Base-by-base conservation (phyloP, 768 basidiomycete species). In the Sarcodon aspratus region DNA sequence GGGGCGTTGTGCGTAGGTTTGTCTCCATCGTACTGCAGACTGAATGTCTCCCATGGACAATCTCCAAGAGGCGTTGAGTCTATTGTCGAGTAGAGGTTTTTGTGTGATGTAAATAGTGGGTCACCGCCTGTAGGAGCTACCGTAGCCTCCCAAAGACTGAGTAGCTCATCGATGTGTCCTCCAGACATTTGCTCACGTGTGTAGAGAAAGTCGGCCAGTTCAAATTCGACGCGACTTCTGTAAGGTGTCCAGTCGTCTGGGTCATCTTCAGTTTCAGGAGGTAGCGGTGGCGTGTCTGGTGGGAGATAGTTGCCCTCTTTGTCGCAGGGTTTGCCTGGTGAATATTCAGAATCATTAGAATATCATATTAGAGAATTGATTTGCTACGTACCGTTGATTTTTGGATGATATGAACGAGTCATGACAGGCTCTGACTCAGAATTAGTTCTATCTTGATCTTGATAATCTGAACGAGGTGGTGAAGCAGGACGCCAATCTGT, bases 1-100 rank as follows among this genome's bases (percentile, higher is more conserved):
- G 61, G 59, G 9, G 56, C 34, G 1, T 54, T 45, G 0, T 51
- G 52, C 2, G 52, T 45, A 9, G 51, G 49, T 3, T 31, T 18
- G 0, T 35, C 44, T 1, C 60, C 61, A 0, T 47, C 46, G 33
- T 67, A 70, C 5, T 50, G 43, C 12, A 67, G 42, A 1, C 53
- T 45, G 48, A 73, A 66, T 1, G 53, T 56, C 3, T 61, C 15
- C 70, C 71, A 75, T 0, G 68, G 62, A 9, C 58, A 57, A 27
- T 66, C 65, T 9, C 69, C 68, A 15, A 61, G 44, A 6, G 44
- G 48, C 13, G 63, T 70, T 0, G 49, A 44, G 43, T 73, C 66
- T 21, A 74, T 72, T 0, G 57, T 59, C 0, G 37, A 27, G 35
- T 67, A 62, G 3, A 71, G 31, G 17, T 70, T 62, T 5, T 53